Evolutionary conservation across 225 moss, liverwort and hornwort species (phyloP).

Genomic region (Pseudoscleropodium purum): DNA sequence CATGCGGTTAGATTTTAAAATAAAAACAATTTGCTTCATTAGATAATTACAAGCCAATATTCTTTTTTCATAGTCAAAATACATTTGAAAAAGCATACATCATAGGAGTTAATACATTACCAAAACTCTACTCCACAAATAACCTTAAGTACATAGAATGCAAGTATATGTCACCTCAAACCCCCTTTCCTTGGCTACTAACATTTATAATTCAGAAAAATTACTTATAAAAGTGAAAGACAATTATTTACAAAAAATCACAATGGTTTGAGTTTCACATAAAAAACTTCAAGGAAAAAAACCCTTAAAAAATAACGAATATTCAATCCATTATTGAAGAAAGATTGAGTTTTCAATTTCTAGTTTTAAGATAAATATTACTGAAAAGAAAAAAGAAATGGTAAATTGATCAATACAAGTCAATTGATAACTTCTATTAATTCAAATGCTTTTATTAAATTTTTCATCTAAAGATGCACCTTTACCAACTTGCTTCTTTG

Average conservation of each 20-base stretch:
- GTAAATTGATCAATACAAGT: background rate
- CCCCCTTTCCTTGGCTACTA: background rate
- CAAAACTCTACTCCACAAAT: background rate
- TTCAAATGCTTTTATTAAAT: accelerated
- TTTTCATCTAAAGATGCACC: background rate
- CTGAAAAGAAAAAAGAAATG: too few relatives aligned
- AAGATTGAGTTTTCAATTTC: background rate
- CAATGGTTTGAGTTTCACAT: background rate
- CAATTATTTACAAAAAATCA: background rate
- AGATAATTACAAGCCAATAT: too few relatives aligned
- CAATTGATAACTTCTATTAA: background rate
- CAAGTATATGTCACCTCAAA: background rate
- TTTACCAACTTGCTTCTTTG: too few relatives aligned
- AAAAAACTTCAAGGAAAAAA: too few relatives aligned
- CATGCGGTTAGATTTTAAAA: too few relatives aligned
- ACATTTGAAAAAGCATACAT: too few relatives aligned
- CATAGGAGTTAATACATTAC: background rate
- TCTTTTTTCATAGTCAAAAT: too few relatives aligned
- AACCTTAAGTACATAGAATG: background rate
- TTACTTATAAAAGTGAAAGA: background rate
- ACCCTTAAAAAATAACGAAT: background rate
- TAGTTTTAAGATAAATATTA: background rate
- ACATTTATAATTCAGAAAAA: background rate
- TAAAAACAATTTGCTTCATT: too few relatives aligned
- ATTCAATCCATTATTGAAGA: background rate